Percentiles rank a stretch among this genome's conserved stretches.
Conservation (phyloP, 139 green algal species). For the Chlamydomonas sphaeroides region DNA sequence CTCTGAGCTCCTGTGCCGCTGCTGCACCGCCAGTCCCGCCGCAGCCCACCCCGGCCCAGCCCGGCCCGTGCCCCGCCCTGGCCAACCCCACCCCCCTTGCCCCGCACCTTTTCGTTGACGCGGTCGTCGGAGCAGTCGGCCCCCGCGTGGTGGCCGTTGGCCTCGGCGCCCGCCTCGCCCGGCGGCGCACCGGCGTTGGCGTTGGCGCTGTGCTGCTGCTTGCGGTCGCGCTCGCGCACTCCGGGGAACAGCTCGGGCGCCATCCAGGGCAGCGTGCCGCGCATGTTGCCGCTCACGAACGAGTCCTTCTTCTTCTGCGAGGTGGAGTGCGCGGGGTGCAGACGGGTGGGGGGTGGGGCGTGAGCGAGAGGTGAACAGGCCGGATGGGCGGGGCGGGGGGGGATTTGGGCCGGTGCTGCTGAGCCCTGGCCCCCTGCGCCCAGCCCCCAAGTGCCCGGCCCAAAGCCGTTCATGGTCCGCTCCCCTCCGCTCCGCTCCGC, state of each 20-base stretch:
- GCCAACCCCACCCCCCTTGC: neutral
- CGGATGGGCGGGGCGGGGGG: too few relatives aligned
- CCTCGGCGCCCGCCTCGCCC: neutral
- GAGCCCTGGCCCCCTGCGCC: too few relatives aligned
- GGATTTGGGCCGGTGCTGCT: too few relatives aligned
- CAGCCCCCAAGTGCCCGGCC: too few relatives aligned
- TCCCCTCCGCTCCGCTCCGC: neutral
- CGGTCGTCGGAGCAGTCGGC: slow-evolving; percentile 44
- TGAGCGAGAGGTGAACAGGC: neutral
- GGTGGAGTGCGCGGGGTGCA: neutral
- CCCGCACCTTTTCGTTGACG: slow-evolving; percentile 61
- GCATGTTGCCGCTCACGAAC: slow-evolving; percentile 80
- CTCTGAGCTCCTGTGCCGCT: too few relatives aligned
- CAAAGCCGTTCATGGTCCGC: too few relatives aligned
- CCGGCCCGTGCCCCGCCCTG: neutral
- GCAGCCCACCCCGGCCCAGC: neutral
- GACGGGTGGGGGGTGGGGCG: neutral
- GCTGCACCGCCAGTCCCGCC: too few relatives aligned
- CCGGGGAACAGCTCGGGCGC: slow-evolving; percentile 79
- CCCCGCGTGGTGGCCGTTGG: neutral
- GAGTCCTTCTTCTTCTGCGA: slow-evolving; percentile 73
- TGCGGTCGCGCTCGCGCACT: neutral
- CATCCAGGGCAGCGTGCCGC: slow-evolving; percentile 74
- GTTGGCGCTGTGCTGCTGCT: slow-evolving; percentile 27
- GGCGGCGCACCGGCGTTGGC: too few relatives aligned